Conservation (phyloP, 495 filamentous ascomycete genomes). For the Letharia lupina region DNA sequence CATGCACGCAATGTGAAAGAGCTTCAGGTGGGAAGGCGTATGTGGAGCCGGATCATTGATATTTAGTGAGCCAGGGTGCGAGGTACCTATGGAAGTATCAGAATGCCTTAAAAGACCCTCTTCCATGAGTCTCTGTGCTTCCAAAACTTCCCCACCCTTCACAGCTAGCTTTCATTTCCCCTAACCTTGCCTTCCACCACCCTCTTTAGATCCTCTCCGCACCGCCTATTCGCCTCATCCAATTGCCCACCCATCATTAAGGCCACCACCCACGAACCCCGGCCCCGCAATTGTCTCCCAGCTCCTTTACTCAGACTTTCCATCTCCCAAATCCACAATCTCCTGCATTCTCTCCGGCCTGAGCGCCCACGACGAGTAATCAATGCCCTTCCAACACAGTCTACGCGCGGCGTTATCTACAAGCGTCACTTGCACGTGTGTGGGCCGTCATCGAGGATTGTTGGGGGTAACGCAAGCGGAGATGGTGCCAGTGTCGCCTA, state of each 20-base stretch:
- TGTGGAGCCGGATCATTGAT: neutral
- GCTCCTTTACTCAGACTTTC: conserved; percentile 8
- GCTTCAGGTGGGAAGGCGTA: neutral
- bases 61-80: neutral
- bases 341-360: conserved; percentile 5
- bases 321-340: conserved; percentile 2
- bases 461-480: neutral
- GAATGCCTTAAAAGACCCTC: neutral
- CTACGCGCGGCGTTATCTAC: neutral
- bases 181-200: neutral
- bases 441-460: neutral
- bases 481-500: neutral
- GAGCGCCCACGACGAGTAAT: neutral
- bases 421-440: neutral
- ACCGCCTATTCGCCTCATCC: neutral
- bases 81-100: neutral
- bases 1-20: neutral
- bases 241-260: neutral
- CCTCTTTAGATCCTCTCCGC: neutral
- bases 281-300: neutral
- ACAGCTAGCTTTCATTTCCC: neutral
- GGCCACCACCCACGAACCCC: neutral
- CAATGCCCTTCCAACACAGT: conserved; percentile 5
- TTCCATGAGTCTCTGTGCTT: neutral
- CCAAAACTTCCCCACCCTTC: neutral